These are phyloP conservation scores for Orbilia oligospora DNA, from an alignment of 2,329 filamentous ascomycete genomes.

Conservation along the genomic window DNA sequence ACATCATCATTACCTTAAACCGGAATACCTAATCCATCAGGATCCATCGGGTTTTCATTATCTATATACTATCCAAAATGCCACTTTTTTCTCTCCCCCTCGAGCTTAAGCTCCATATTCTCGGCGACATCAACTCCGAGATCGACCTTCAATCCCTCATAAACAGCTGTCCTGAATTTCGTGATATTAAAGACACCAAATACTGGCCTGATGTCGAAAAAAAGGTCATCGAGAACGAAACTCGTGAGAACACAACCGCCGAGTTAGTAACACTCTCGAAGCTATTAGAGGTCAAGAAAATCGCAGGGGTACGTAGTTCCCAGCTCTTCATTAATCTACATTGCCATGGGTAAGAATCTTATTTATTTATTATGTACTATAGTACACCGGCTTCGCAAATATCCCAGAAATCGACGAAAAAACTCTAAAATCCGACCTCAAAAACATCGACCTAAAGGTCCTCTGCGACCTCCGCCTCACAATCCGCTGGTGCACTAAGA, in stretches of 20 bases:
- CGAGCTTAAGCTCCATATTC: not conserved
- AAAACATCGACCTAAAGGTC: too few relatives aligned
- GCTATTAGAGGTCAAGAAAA: not conserved
- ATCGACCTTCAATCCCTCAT: not conserved
- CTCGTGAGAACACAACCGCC: not conserved
- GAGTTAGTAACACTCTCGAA: not conserved
- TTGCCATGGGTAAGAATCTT: too few relatives aligned
- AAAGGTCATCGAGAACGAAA: not conserved
- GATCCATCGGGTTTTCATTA: too few relatives aligned
- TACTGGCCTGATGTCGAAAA: not conserved
- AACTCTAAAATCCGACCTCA: not conserved
- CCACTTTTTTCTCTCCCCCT: not conserved
- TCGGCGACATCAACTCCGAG: not conserved
- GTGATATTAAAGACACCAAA: not conserved
- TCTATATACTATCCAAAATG: too few relatives aligned
- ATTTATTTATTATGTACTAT: not conserved
- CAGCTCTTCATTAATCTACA: too few relatives aligned
- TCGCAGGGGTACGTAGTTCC: not conserved
- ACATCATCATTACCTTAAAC: too few relatives aligned
- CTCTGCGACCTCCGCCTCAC: too few relatives aligned
- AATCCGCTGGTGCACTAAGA: too few relatives aligned
- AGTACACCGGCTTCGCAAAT: not conserved
- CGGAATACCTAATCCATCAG: too few relatives aligned
- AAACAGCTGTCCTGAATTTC: not conserved
- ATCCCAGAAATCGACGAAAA: not conserved